Conservation (phyloP, 805 yeast species). For the Candida verbasci region DNA sequence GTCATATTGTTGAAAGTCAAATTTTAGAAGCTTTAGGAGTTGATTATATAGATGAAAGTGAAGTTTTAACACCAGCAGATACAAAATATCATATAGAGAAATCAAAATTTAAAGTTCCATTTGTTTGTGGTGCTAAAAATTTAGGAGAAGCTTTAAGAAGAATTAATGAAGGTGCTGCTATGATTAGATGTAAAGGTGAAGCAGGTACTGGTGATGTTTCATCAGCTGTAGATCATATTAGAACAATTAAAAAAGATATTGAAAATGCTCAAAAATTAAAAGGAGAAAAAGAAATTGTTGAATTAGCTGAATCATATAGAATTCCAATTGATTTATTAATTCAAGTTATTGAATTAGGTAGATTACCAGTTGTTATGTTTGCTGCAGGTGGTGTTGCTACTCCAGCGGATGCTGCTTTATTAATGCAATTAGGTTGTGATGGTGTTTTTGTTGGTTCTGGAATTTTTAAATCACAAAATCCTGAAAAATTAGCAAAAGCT, state of each 20-base stretch:
- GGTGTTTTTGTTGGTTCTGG: conserved; percentile 50
- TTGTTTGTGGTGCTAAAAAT: conserved; percentile 80
- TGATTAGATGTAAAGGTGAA: conserved; percentile 85
- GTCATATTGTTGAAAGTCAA: conserved; percentile 80
- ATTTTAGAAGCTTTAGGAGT: conserved; percentile 65
- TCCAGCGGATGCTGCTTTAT: conserved; percentile 81
- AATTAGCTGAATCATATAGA: conserved; percentile 52
- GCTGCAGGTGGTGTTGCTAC: conserved; percentile 91
- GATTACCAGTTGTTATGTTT: conserved; percentile 77
- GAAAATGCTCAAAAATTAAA: conserved; percentile 36
- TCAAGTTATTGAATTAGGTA: conserved; percentile 42
- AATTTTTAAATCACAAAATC: conserved; percentile 69
- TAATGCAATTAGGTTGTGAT: conserved; percentile 46
- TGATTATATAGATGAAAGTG: conserved; percentile 82
- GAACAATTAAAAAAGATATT: conserved; percentile 55
- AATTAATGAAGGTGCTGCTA: conserved; percentile 78
- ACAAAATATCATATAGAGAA: conserved; percentile 61
- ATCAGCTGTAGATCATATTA: conserved; percentile 75
- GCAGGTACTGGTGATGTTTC: conserved; percentile 87
- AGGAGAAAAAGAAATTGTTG: conserved; percentile 42
- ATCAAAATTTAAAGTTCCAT: conserved; percentile 60
- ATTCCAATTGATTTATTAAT: conserved; percentile 55
- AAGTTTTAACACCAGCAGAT: conserved; percentile 81
- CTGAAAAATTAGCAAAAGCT: conserved; percentile 70
- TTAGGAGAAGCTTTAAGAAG: conserved; percentile 80